phyloP scores from a whole-genome alignment of 108 stramenopile genomes.

The Pseudonitzschia pungens region DNA sequence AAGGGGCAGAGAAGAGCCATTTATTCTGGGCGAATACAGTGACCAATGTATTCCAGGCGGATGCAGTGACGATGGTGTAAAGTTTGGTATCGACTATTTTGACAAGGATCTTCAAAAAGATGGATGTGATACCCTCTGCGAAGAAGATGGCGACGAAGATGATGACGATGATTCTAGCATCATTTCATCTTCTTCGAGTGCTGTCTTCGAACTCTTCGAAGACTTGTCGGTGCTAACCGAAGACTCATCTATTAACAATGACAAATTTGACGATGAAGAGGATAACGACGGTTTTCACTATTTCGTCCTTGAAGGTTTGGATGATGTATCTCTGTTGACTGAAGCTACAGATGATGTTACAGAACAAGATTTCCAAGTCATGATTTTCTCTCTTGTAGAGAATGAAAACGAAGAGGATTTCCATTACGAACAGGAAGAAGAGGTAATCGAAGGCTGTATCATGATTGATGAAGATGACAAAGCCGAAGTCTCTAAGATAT shows the following conservation, averaged over 20 bases:
- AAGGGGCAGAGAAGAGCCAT: not conserved
- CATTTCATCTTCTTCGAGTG: not conserved
- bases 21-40: not conserved
- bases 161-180: slow-evolving; percentile 5
- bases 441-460: not conserved
- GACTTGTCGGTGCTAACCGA: slow-evolving; percentile 28
- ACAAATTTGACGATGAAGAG: not conserved
- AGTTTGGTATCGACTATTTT: no score
- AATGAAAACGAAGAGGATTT: not conserved
- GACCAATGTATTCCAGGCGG: not conserved
- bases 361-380: not conserved
- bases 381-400: not conserved
- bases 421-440: not conserved
- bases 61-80: no score
- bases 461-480: not conserved
- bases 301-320: not conserved
- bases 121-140: not conserved
- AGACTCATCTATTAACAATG: slow-evolving; percentile 10
- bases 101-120: no score
- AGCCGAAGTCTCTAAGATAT: not conserved
- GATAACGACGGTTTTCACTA: not conserved
- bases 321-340: not conserved
- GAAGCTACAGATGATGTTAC: not conserved
- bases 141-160: not conserved
- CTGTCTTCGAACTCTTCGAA: slow-evolving; percentile 23